Evolutionary conservation across 257 asterid genomes (phyloP), one percentile per base, ranked within the genome.

Genomic region (Salvia hispanica): DNA sequence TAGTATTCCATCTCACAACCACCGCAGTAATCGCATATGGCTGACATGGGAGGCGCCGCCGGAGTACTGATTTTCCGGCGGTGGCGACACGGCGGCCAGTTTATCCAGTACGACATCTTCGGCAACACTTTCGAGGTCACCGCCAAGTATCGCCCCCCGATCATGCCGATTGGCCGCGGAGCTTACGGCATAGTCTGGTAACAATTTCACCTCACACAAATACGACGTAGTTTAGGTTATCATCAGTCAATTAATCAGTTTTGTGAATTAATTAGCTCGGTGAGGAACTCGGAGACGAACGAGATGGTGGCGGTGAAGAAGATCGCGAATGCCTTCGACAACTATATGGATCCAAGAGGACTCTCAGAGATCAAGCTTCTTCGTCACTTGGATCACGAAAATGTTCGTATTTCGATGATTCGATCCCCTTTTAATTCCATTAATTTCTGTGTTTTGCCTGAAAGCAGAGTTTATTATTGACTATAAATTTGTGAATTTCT

Each of bases 131-230:
- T 94, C 44, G 96, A 94, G 85, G 76, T 94, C 71, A 88, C 96
- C 14, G 59, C 62, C 50, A 94, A 91, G 82, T 94, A 94, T 64
- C 78, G 91, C 0, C 83, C 96, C 57, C 99, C 99, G 59, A 84
- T 94, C 72, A 85, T 86, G 89, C 96, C 99, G 28, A 84, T 94
- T 65, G 99, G 96, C 50, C 98, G 99, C 45, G 99, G 99, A 12
- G 99, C 99, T 46, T 94, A 94, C 58, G 99, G 99, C 69, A 87
- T 94, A 44, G 98, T 94, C 64, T 94, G 99, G 99, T 94, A 75
- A 64, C 59, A 6, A 9, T 4, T 25, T 6, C 11, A 1, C 36
- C 16, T 25, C 0, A 15, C 31, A 25, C 31, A 25, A 25, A 25
- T 25, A 25, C 31, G 31, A 25, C 31, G 31, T 25, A 25, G 31